A percentile compares a stretch with the other conserved stretches of the same genome.
Conservation (phyloP, 2,329 filamentous ascomycete species). For the Onygenales sp. region DNA sequence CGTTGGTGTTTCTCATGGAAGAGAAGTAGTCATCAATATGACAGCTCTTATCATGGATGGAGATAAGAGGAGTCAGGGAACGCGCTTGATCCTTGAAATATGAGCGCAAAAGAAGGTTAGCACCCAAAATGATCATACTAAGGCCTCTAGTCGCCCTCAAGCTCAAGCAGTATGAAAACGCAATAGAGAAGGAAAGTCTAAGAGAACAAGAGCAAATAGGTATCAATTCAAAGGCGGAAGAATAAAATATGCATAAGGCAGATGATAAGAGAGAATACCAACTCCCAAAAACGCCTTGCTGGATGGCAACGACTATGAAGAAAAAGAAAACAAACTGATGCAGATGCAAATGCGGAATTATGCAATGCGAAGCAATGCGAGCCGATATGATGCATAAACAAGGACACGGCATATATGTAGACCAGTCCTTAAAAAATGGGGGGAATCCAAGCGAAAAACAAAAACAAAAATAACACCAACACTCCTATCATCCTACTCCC, state of each 20-base stretch:
- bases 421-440: not conserved
- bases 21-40: too few species aligned
- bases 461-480: too few species aligned
- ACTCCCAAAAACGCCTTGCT: constrained; percentile 3
- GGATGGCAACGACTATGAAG: not conserved
- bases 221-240: not conserved
- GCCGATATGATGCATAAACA: not conserved
- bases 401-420: not conserved
- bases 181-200: not conserved
- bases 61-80: too few species aligned
- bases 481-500: constrained; percentile 9
- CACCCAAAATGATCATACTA: too few species aligned
- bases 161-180: not conserved
- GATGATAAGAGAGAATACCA: not conserved
- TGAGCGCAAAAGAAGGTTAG: too few species aligned
- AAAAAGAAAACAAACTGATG: not conserved
- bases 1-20: too few species aligned
- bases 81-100: too few species aligned
- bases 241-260: not conserved
- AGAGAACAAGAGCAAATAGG: not conserved
- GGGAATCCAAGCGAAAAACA: too few species aligned
- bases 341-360: not conserved
- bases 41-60: too few species aligned
- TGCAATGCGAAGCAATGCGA: not conserved
- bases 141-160: too few species aligned